A percentile compares a stretch with the other conserved stretches of the same genome.
These are phyloP conservation scores for Claviceps monticola DNA, from an alignment of 2,329 filamentous ascomycete species.

Conservation along the genomic window DNA sequence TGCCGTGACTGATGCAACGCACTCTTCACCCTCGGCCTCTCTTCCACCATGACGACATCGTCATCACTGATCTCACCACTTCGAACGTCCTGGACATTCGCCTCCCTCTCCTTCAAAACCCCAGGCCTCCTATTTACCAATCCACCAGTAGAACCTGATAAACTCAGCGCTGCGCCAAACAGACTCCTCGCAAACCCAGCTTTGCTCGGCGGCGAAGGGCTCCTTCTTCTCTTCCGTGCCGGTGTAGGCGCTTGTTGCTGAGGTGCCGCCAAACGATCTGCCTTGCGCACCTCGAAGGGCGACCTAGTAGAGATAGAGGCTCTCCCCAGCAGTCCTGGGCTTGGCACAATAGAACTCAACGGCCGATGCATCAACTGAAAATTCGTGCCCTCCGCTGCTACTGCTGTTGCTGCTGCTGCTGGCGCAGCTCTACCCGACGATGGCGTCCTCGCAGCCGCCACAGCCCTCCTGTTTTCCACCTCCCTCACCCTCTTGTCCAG, in stretches of 20 bases:
- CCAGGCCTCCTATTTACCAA: constrained; percentile 8
- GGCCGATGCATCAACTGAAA: constrained; percentile 28
- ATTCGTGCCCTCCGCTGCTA: constrained; percentile 14
- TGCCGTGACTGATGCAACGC: neutral
- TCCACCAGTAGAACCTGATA: constrained; percentile 13
- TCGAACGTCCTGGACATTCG: constrained; percentile 5
- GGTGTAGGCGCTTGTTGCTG: constrained; percentile 10
- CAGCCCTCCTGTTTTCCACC: constrained; percentile 33
- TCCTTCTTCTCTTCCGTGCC: constrained; percentile 15
- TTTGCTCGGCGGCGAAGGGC: constrained; percentile 20
- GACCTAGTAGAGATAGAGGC: constrained; percentile 19
- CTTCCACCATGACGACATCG: constrained; percentile 6
- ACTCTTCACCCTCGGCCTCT: neutral
- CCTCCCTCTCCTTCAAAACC: constrained; percentile 10
- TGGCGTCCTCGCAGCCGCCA: constrained; percentile 25
- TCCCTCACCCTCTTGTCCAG: constrained; percentile 55
- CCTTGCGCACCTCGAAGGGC: constrained; percentile 19
- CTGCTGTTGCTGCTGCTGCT: constrained; percentile 11
- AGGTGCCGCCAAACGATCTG: constrained; percentile 4
- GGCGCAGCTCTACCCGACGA: constrained; percentile 7
- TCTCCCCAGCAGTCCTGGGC: constrained; percentile 17
- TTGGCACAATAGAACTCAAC: constrained; percentile 25
- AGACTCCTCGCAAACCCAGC: constrained; percentile 19
- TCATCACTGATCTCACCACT: constrained; percentile 3
- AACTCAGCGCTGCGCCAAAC: constrained; percentile 20